Base-by-base conservation (phyloP, 345 rosid species). In the Nephelium lappaceum region DNA sequence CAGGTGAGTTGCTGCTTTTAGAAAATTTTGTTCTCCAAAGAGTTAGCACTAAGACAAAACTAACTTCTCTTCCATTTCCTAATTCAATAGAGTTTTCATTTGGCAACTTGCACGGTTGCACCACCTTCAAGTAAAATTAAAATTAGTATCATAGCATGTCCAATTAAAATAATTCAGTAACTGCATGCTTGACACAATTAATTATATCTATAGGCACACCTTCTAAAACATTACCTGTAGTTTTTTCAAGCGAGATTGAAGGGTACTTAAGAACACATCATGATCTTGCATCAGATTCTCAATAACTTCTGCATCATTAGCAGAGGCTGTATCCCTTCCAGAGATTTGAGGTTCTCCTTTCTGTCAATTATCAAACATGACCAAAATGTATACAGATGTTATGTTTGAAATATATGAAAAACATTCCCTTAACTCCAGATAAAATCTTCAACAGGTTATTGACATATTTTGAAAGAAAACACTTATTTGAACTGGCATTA, bases 211-310 rank as follows among this genome's bases (percentile, higher is more conserved):
- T 62, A 41, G 31, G 69, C 39, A 24, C 36, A 66, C 55, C 45
- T 76, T 64, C 67, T 67, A 65, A 79, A 79, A 47, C 27, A 60
- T 78, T 82, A 96, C 99, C 98, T 96, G 98, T 79, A 96, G 85
- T 79, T 96, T 96, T 76, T 95, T 94, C 82, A 78, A 81, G 80
- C 99, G 92, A 42, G 95, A 93, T 73, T 92, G 89, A 71, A 96
- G 90, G 75, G 91, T 91, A 83, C 90, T 94, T 79, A 87, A 83
- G 80, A 93, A 85, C 77, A 86, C 81, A 77, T 86, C 97, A 79
- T 96, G 98, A 81, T 82, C 83, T 84, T 90, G 87, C 95, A 92
- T 85, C 69, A 94, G 84, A 82, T 77, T 88, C 83, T 94, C 99
- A 80, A 72, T 79, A 45, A 88, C 72, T 74, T 88, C 90, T 66